Base-by-base conservation (phyloP, 495 filamentous ascomycete species). In the Copromyces sp. region DNA sequence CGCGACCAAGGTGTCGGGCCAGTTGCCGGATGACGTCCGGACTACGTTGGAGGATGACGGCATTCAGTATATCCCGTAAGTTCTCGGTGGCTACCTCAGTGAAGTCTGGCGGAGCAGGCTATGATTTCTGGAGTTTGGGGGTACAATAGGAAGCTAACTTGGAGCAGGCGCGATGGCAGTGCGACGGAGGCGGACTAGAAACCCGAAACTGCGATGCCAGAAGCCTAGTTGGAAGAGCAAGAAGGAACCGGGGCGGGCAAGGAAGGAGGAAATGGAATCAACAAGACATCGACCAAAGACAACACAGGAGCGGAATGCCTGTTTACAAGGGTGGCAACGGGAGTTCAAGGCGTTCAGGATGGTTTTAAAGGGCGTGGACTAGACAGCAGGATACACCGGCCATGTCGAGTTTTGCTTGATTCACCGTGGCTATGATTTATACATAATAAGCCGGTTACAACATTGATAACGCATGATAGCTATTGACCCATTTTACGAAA, bases 1-100 rank as follows among this genome's bases (percentile, higher is more conserved):
- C 84, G 95, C 95, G 32, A 90, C 94, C 68, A 97, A 98, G 82
- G 95, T 99, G 24, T 90, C 89, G 12, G 94, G 94, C 42, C 81
- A 84, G 71, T 74, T 89, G 40, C 85, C 86, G 1, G 87, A 92
- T 73, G 91, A 94, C 69, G 86, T 92, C 29, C 84, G 90, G 44
- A 83, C 85, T 59, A 82, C 82, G 47, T 80, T 94, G 53, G 90
- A 93, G 79, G 90, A 92, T 78, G 90, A 87, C 42, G 87, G 90
- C 42, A 84, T 90, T 47, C 88, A 87, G 79, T 93, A 92, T 73
- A 89, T 93, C 53, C 91, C 92, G 86, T 87, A 81, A 75, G 86
- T 84, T 39, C 16, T 68, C 12, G 40, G 61, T 35, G 39, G n/a
- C 29, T 61, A 59, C 47, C 29, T 20, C 24, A 6, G 42, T 39